These are phyloP conservation scores for Moricandia moricandioides DNA, from an alignment of 345 rosid genomes.

Conservation along the genomic window DNA sequence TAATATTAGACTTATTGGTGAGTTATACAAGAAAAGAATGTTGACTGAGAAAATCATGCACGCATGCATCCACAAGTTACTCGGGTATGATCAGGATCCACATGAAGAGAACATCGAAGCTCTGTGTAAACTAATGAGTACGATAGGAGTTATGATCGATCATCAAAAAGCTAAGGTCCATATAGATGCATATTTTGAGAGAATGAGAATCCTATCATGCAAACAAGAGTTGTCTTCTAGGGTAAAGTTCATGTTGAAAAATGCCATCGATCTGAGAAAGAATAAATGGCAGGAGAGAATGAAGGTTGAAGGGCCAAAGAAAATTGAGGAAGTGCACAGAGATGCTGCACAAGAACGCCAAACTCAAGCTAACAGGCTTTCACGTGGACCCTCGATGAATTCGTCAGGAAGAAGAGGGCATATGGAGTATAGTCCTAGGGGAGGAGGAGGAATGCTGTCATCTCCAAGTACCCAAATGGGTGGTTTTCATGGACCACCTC, in stretches of 20 bases:
- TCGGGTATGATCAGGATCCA: constrained; percentile 72
- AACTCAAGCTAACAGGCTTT: constrained; percentile 62
- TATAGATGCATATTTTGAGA: constrained; percentile 82
- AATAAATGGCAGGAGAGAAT: constrained; percentile 98
- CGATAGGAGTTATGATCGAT: constrained; percentile 90
- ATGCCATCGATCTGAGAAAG: constrained; percentile 80
- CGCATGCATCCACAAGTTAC: constrained; percentile 68
- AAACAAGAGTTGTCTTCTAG: constrained; percentile 76
- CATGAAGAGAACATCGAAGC: constrained; percentile 95
- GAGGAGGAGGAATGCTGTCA: constrained; percentile 62
- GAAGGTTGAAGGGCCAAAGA: constrained; percentile 99
- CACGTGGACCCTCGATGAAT: constrained; percentile 66
- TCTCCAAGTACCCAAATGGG: constrained; percentile 72
- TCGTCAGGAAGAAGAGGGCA: constrained; percentile 60
- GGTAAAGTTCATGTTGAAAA: constrained; percentile 91
- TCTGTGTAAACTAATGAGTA: constrained; percentile 89
- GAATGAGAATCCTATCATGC: constrained; percentile 61
- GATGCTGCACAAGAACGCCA: constrained; percentile 98
- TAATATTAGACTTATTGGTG: constrained; percentile 95
- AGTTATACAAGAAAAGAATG: constrained; percentile 89
- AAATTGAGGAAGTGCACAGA: constrained; percentile 96
- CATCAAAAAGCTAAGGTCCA: constrained; percentile 57
- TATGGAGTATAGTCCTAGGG: constrained; percentile 70
- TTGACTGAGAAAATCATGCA: constrained; percentile 96
- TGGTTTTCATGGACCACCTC: constrained; percentile 67